Conservation (phyloP, 2,329 filamentous ascomycete genomes). For the Colletotrichum sp. region DNA sequence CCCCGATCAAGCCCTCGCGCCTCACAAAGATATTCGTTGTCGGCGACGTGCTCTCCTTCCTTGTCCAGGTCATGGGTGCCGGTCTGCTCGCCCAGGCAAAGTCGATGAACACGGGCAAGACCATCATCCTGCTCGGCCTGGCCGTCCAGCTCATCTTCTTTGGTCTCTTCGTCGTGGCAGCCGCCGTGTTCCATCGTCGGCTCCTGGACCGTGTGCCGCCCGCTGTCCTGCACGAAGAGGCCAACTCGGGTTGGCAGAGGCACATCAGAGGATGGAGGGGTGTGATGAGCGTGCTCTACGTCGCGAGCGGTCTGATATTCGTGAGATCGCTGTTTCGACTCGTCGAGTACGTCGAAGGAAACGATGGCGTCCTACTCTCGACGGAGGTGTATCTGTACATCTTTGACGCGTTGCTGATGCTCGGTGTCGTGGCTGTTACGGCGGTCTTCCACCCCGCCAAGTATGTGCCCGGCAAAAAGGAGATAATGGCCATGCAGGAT, state of each 20-base stretch:
- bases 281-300: constrained; percentile 44
- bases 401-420: constrained; percentile 41
- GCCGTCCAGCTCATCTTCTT: constrained; percentile 58
- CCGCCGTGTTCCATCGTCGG: constrained; percentile 43
- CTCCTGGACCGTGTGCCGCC: not conserved
- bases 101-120: constrained; percentile 32
- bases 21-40: constrained; percentile 20
- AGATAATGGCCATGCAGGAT: not conserved
- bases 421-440: constrained; percentile 14
- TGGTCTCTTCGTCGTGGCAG: constrained; percentile 49
- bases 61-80: not conserved
- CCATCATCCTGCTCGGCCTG: constrained; percentile 53
- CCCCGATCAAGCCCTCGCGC: constrained; percentile 29
- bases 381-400: constrained; percentile 40
- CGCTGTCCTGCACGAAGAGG: not conserved
- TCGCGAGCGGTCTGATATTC: constrained; percentile 48
- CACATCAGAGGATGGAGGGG: constrained; percentile 3
- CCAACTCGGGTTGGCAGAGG: constrained; percentile 15
- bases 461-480: not conserved
- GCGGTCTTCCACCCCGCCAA: not conserved
- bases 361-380: constrained; percentile 33
- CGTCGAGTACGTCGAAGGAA: constrained; percentile 44
- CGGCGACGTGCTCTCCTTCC: constrained; percentile 16
- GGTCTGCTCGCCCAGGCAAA: not conserved
- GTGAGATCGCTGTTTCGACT: constrained; percentile 45